These are phyloP conservation scores for Pseudofabraea citricarpa DNA, from an alignment of 2,329 filamentous ascomycete species.

Conservation along the genomic window DNA sequence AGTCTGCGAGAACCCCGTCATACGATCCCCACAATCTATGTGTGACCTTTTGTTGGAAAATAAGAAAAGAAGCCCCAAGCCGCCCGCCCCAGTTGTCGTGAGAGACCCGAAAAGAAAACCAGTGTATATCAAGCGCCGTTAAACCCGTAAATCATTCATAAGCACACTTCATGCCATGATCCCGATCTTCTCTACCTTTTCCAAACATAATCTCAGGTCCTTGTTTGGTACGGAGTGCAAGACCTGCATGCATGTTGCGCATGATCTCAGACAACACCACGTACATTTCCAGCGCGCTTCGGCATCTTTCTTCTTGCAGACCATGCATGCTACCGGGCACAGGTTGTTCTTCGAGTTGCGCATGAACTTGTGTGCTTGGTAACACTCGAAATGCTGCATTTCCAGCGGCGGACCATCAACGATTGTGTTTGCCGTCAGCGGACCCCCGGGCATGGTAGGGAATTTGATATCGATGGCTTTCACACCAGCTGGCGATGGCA, in stretches of 20 bases:
- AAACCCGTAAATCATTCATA: too few species aligned
- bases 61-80: too few species aligned
- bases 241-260: constrained; percentile 24
- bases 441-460: constrained; percentile 12
- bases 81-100: too few species aligned
- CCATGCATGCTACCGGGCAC: constrained; percentile 27
- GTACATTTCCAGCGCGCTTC: constrained; percentile 24
- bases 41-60: too few species aligned
- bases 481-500: constrained; percentile 1
- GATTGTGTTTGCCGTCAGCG: constrained; percentile 13
- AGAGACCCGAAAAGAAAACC: too few species aligned
- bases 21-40: too few species aligned
- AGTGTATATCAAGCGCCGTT: too few species aligned
- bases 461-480: constrained; percentile 11
- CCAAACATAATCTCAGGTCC: constrained; percentile 20
- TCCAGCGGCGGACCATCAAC: constrained; percentile 16
- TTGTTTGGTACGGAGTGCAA: constrained; percentile 19
- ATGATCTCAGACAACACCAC: constrained; percentile 29
- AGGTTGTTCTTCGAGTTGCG: constrained; percentile 20
- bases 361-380: constrained; percentile 25
- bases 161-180: background rate
- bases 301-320: constrained; percentile 23
- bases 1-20: too few species aligned
- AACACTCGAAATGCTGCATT: constrained; percentile 24
- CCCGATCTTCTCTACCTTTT: constrained; percentile 10